Base-by-base conservation (phyloP, 352 stramenopile genomes). In the Phytopythium helicoides region DNA sequence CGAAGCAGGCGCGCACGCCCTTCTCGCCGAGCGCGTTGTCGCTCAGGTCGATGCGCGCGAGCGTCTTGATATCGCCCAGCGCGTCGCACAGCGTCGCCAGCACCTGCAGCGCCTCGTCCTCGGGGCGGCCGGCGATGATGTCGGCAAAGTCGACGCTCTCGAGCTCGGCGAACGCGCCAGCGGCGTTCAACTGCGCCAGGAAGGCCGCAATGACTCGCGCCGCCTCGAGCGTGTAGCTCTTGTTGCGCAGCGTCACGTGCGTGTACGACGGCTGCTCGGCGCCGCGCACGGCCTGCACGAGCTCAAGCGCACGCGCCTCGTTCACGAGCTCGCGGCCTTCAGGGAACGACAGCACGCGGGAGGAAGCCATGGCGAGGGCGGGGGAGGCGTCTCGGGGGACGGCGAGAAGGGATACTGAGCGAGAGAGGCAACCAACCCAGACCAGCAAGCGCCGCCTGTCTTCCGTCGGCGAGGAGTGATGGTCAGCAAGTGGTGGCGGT, bases 11-110 rank as follows among this genome's bases (percentile, higher is more conserved):
- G 48, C 89, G 89, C 45, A 98, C 81, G 38, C 91, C 94, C 64
- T 98, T 98, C 47, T 97, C 82, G 16, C 94, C 95, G 26, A 98
- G 84, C 28, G 95, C 95, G 52, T 98, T 98, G 68, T 98, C 92
- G 61, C 90, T 98, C 46, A 98, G 63, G 42, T 95, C 83, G 53
- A 95, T 92, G 48, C 67, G 66, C 47, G 72, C 79, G 58, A 93
- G 73, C 54, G 79, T 87, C 73, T 90, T 89, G 67, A 91, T 65
- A 52, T 36, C 47, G 41, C 69, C 56, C 28, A 95, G 66, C 54
- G 86, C 55, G 55, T 93, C 76, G 56, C 83, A 94, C 19, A 95
- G 73, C 59, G 75, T 89, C 41, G 74, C 53, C 23, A 95, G 76
- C 48, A 95, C 84, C 57, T 92, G 75, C 18, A 94, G 79, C 50